These are phyloP conservation scores for Monosporozyma aquatica DNA, from an alignment of 805 yeast species.

Conservation along the genomic window DNA sequence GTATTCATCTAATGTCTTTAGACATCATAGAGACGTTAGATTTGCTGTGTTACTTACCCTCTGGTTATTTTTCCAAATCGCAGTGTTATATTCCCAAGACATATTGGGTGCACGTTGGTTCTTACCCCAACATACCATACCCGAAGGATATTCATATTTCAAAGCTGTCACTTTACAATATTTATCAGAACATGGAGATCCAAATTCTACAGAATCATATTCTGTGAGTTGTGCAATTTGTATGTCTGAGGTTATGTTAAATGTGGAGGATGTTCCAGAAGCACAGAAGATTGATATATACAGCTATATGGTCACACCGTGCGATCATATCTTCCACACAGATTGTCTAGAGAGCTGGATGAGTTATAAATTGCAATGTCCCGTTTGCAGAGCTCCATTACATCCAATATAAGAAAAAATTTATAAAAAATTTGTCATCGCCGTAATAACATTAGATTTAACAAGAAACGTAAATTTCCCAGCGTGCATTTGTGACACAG, in stretches of 20 bases:
- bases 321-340: constrained; percentile 82
- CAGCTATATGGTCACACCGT: constrained; percentile 78
- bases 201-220: constrained; percentile 19
- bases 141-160: constrained; percentile 81
- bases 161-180: constrained; percentile 22
- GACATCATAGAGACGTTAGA: constrained; percentile 53
- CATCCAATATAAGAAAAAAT: constrained; percentile 55
- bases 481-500: no score
- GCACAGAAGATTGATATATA: constrained; percentile 34
- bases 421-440: no score
- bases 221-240: constrained; percentile 81
- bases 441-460: no score
- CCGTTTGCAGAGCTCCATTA: constrained; percentile 76
- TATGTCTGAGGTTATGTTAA: constrained; percentile 55
- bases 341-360: constrained; percentile 90
- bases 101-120: constrained; percentile 74
- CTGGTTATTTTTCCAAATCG: constrained; percentile 58
- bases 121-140: constrained; percentile 61
- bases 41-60: constrained; percentile 38
- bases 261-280: constrained; percentile 25
- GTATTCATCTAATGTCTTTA: constrained; percentile 48
- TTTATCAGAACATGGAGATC: constrained; percentile 26
- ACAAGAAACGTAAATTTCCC: no score
- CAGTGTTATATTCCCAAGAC: constrained; percentile 52
- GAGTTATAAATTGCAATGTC: constrained; percentile 87